These are phyloP conservation scores for Hsuehochloa calcarea DNA, from an alignment of 176 grass and related monocot genomes.

Conservation along the genomic window DNA sequence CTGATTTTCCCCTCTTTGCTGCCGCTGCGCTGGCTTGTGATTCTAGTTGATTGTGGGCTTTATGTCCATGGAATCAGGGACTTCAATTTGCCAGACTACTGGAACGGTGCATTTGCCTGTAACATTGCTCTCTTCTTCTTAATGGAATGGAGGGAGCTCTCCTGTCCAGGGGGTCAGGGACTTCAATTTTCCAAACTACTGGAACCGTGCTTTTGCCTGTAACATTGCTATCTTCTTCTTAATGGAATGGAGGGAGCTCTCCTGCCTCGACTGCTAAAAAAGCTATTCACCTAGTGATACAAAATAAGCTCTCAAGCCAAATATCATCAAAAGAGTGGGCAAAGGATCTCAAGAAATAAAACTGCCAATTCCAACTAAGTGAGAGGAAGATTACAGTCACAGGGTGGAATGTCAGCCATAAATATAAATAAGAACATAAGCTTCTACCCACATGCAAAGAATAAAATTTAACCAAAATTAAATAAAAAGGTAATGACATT, in stretches of 20 bases:
- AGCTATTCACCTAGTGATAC: neutral
- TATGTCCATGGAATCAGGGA: neutral
- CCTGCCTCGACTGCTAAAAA: neutral
- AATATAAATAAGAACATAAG: neutral
- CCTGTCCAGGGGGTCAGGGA: neutral
- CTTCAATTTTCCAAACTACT: neutral
- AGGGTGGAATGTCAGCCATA: neutral
- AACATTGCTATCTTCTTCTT: too few species aligned
- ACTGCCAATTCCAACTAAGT: neutral
- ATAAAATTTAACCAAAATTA: neutral
- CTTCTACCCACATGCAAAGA: neutral
- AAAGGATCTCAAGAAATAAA: neutral
- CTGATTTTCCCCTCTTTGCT: neutral
- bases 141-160: neutral
- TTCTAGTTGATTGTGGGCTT: neutral
- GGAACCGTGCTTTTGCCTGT: neutral
- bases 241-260: neutral
- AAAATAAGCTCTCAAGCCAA: neutral
- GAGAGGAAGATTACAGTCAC: neutral
- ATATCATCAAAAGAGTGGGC: neutral
- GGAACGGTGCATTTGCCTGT: neutral
- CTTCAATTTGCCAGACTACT: neutral
- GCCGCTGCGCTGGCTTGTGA: neutral
- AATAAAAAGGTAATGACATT: neutral
- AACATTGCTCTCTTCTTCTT: too few species aligned